Percentiles rank a stretch among this genome's conserved stretches.
Evolutionary conservation across 441 rosid species (phyloP).

Genomic region (Adansonia madagascariensis): DNA sequence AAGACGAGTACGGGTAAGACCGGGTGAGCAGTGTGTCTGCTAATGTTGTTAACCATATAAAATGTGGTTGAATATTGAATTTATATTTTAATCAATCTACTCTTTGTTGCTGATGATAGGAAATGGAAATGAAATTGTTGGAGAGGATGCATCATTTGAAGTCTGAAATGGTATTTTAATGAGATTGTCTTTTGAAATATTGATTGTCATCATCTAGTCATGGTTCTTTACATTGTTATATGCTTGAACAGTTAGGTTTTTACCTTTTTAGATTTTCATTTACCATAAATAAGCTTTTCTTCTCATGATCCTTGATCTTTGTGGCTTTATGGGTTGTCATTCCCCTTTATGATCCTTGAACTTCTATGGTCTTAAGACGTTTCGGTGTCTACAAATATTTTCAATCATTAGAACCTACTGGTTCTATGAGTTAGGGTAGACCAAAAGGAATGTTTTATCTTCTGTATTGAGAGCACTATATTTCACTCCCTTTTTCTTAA

Average conservation of each 20-base stretch:
- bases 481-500: not conserved
- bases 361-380: not conserved
- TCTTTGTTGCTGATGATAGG: slow-evolving; percentile 54
- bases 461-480: slow-evolving; percentile 1
- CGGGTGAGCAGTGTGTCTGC: slow-evolving; percentile 32
- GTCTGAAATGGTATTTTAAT: slow-evolving; percentile 75
- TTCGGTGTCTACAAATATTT: slow-evolving; percentile 2
- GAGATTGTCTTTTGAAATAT: not conserved
- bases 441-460: not conserved
- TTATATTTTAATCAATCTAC: slow-evolving; percentile 20
- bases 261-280: not conserved
- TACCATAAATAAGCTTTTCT: not conserved
- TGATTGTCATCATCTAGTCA: not conserved
- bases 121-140: slow-evolving; percentile 81
- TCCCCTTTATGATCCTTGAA: not conserved
- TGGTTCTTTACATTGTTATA: not conserved
- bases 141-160: slow-evolving; percentile 70
- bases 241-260: not conserved
- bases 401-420: not conserved
- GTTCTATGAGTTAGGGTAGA: slow-evolving; percentile 12
- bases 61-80: slow-evolving; percentile 25
- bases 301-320: not conserved
- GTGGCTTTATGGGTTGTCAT: no score
- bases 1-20: slow-evolving; percentile 82
- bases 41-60: slow-evolving; percentile 18